Evolutionary conservation across 768 basidiomycete species (phyloP), one percentile per base, ranked within the genome.

Genomic region (Suillus luteus): DNA sequence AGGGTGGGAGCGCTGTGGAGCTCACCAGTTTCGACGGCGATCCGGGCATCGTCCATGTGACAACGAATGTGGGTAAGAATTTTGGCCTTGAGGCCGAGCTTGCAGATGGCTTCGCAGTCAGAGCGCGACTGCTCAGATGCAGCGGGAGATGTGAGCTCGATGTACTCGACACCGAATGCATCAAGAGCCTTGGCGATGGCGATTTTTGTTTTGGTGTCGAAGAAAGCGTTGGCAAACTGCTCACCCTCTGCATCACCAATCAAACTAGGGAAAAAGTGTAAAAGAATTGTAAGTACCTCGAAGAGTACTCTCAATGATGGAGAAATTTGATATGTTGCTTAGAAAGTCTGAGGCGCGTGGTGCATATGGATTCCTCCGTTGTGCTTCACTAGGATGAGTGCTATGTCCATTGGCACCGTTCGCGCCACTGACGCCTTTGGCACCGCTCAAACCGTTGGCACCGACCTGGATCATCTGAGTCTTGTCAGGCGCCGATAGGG

Each of bases 171-270:
- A 72, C 97, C 97, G 74, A 99, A 99, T 58, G 95, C 96, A 83
- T 98, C 96, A 63, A 99, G 88, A 15, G 95, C 95, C 82, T 89
- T 94, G 68, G 97, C 97, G 70, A 99, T 99, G 75, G 96, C 95
- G 75, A 98, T 97, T 86, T 99, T 99, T 80, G 96, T 99, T 83
- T 96, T 95, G 75, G 95, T 95, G 75, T 97, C 96, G 76, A 99
- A 99, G 85, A 99, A 99, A 61, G 97, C 96, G 74, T 99, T 99
- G 67, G 97, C 97, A 72, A 99, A 99, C 76, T 99, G 96, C 77
- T 97, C 96, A 63, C 95, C 96, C 90, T 97, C 96, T 96, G 70
- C 4, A 44, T 59, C 46, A 65, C 44, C 43, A 15, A 59, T 38
- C 37, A 63, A 55, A 64, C 40, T 65, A 37, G 72, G 33, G 49